Evolutionary conservation across 148 eudicot genomes (phyloP).

Genomic region (Arctostaphylos glauca): DNA sequence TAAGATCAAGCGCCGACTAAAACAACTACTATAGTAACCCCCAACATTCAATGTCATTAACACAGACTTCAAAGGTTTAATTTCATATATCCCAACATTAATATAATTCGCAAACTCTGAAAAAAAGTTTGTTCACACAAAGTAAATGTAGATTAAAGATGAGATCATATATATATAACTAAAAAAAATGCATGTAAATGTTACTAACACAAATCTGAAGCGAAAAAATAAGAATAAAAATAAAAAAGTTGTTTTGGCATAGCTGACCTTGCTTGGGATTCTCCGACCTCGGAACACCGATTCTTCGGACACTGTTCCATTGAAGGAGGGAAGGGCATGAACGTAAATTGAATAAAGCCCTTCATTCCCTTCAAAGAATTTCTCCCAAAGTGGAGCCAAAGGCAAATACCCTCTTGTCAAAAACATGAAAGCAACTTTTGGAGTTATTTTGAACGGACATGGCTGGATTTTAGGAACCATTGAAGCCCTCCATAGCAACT

Average conservation of each 20-base stretch:
- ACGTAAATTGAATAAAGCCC: slow-evolving; percentile 53
- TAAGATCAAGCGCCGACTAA: too few species aligned
- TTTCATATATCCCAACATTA: background rate
- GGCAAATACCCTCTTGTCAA: slow-evolving; percentile 54
- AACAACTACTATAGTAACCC: too few species aligned
- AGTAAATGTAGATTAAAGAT: background rate
- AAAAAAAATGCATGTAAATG: background rate
- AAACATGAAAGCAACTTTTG: slow-evolving; percentile 61
- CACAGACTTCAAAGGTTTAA: background rate
- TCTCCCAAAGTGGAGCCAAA: slow-evolving; percentile 58
- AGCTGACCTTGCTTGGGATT: slow-evolving; percentile 58
- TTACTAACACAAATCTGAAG: background rate
- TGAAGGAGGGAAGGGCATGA: slow-evolving; percentile 49
- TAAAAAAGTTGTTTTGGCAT: background rate
- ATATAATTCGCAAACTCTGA: background rate
- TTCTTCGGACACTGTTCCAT: slow-evolving; percentile 27
- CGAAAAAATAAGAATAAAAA: background rate
- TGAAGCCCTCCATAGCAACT: slow-evolving; percentile 47
- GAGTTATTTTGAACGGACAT: slow-evolving; percentile 18
- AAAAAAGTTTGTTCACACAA: background rate
- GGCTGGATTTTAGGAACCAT: slow-evolving; percentile 28
- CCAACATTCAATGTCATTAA: background rate
- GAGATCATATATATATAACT: background rate
- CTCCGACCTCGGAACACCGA: slow-evolving; percentile 55
- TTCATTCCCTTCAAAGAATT: slow-evolving; percentile 53